Conservation (phyloP, 768 basidiomycete species). For the Mycena rosella region DNA sequence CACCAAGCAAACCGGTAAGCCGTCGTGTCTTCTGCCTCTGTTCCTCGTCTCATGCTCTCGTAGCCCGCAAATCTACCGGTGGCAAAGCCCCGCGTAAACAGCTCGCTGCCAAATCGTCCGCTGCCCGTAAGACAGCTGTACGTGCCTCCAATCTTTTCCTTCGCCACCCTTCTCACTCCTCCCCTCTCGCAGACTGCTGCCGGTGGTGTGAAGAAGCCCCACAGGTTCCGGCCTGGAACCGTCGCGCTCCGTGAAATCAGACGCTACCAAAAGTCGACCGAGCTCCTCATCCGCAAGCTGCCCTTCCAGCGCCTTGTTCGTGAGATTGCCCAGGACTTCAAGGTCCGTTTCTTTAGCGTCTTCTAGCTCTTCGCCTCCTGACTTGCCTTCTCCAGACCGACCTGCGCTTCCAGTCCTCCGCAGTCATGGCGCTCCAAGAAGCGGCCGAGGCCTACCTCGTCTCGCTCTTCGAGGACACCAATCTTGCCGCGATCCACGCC, state of each 20-base stretch:
- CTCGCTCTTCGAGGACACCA: conserved; percentile 84
- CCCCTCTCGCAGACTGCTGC: conserved; percentile 67
- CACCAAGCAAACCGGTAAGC: conserved; percentile 90
- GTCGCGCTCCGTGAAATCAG: conserved; percentile 95
- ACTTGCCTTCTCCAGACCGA: conserved; percentile 66
- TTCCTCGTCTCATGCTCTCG: background rate
- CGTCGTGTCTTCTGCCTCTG: conserved; percentile 1
- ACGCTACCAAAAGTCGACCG: conserved; percentile 93
- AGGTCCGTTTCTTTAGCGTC: conserved; percentile 54
- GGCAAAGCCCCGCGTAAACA: conserved; percentile 88
- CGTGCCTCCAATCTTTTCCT: conserved; percentile 56
- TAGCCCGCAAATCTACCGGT: conserved; percentile 41
- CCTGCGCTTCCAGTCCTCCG: conserved; percentile 95
- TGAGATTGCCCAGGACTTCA: conserved; percentile 97
- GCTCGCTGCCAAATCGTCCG: conserved; percentile 77
- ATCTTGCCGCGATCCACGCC: conserved; percentile 88
- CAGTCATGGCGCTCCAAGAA: conserved; percentile 92
- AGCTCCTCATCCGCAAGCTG: conserved; percentile 92
- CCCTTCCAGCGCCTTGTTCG: conserved; percentile 96
- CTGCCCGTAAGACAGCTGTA: conserved; percentile 61
- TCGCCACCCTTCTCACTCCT: conserved; percentile 27
- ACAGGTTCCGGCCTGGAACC: conserved; percentile 90
- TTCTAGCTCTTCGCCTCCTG: conserved; percentile 37
- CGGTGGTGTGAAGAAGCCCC: conserved; percentile 97
- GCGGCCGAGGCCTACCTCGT: conserved; percentile 90